Evolutionary conservation across 2,329 filamentous ascomycete genomes (phyloP).

Genomic region (Aspergillus arachidicola): DNA sequence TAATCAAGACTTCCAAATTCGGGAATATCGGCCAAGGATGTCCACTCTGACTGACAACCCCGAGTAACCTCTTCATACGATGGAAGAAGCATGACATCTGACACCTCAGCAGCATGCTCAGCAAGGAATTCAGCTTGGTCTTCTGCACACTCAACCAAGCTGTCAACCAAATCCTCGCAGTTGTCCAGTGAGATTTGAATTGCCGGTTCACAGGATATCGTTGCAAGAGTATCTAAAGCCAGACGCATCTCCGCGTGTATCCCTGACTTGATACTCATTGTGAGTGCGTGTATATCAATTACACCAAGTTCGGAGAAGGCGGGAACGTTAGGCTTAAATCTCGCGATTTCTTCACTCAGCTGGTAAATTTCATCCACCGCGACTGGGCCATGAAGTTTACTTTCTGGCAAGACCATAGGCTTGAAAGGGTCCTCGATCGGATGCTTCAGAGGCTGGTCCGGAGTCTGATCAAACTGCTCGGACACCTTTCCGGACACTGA

Average conservation of each 20-base stretch:
- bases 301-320: constrained; percentile 76
- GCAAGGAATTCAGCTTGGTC: constrained; percentile 83
- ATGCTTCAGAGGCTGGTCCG: constrained; percentile 37
- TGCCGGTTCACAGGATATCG: constrained; percentile 66
- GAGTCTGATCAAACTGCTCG: constrained; percentile 33
- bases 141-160: constrained; percentile 86
- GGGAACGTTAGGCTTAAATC: constrained; percentile 74
- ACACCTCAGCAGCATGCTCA: constrained; percentile 81
- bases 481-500: constrained; percentile 32
- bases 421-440: constrained; percentile 50
- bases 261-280: constrained; percentile 84
- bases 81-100: constrained; percentile 78
- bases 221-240: constrained; percentile 80
- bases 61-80: constrained; percentile 87
- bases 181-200: constrained; percentile 69
- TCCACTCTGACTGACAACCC: constrained; percentile 73
- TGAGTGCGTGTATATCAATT: constrained; percentile 88
- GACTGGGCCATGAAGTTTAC: constrained; percentile 71
- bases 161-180: constrained; percentile 87
- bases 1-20: constrained; percentile 76
- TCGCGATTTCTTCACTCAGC: constrained; percentile 67
- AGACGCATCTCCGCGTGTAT: constrained; percentile 87
- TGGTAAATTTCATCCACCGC: constrained; percentile 66
- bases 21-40: constrained; percentile 70
- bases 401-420: constrained; percentile 48